Base-by-base conservation (phyloP, 2,329 filamentous ascomycete species). In the Fusarium pseudocircinatum region DNA sequence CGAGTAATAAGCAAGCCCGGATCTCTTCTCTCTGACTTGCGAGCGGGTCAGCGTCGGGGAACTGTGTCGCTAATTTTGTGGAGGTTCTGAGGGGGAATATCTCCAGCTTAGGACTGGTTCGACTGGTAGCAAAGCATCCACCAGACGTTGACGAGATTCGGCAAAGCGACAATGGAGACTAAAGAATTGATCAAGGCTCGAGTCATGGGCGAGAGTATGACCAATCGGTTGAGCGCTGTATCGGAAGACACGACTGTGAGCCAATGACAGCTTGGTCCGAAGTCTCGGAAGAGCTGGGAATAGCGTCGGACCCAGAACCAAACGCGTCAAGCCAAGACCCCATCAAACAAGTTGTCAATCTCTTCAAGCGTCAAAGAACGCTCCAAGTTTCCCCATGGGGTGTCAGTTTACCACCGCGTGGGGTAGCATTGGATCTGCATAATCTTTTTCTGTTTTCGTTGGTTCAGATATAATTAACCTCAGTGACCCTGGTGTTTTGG, bases 321-420 rank as follows among this genome's bases (percentile, higher is more conserved):
- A 37, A 58, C 42, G 39, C 30, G 47, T 37, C 40, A 18, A 39
- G 64, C 64, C 44, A 67, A 67, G 44, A 18, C 44, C 34, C 40
- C 44, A 44, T 37, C 40, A 40, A 37, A 30, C 37, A 30, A 34
- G 34, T 53, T 32, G 42, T 32, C 44, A 67, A 37, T 32, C n/a
- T 44, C 39, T 40, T 59, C 52, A 36, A 22, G 24, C 30, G 13
- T 22, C 18, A 18, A 67, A 22, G 34, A 39, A 67, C 50, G 30
- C 32, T 30, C 26, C 47, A 34, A 60, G 34, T 44, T 67, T 67
- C 64, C 64, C 64, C 64, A 67, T 67, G 64, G 64, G 64, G 64
- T 52, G 32, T 42, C 39, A 28, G n/a, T 40, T 13, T 46, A 44
- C 43, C 16, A 16, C 16, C 26, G 16, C 43, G 52, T 67, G 64